phyloP scores from a whole-genome alignment of 2,329 filamentous ascomycete species.

The Aspergillus japonicus region DNA sequence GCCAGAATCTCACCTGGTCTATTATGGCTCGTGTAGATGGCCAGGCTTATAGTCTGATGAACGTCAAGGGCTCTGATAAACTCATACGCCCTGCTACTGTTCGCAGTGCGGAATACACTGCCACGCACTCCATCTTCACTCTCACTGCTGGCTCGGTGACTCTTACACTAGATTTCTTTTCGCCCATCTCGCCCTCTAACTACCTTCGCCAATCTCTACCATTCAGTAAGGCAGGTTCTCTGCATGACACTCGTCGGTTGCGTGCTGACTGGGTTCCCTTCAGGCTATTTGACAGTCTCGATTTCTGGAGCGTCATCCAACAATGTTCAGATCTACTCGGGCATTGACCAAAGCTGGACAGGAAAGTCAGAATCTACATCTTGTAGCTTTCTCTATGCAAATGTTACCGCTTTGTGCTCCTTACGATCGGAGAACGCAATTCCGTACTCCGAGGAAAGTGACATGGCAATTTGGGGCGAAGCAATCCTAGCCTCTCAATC shows the following conservation, averaged over 20 bases:
- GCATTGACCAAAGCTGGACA: constrained; percentile 48
- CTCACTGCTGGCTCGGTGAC: constrained; percentile 37
- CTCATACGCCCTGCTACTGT: constrained; percentile 35
- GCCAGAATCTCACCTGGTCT: constrained; percentile 43
- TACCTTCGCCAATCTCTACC: constrained; percentile 46
- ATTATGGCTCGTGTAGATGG: constrained; percentile 44
- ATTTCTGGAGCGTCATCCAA: constrained; percentile 24
- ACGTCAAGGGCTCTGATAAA: constrained; percentile 30
- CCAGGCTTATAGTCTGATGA: constrained; percentile 44
- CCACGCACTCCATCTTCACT: constrained; percentile 44
- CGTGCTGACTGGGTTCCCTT: constrained; percentile 7
- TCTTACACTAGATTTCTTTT: constrained; percentile 46
- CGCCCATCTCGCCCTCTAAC: constrained; percentile 44
- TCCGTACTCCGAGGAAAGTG: constrained; percentile 35
- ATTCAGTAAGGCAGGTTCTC: constrained; percentile 31
- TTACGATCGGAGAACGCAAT: constrained; percentile 32
- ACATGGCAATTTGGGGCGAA: constrained; percentile 47
- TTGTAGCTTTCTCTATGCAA: constrained; percentile 24
- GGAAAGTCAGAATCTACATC: constrained; percentile 31
- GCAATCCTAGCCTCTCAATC: constrained; percentile 41
- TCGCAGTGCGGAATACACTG: constrained; percentile 39
- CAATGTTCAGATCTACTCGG: constrained; percentile 43
- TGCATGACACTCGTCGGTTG: neutral
- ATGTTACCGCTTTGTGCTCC: constrained; percentile 32
- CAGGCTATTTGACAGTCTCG: constrained; percentile 44